Evolutionary conservation across 1,139 yeast species (phyloP), one percentile per base, ranked within the genome.

Genomic region (Pichia sp.): DNA sequence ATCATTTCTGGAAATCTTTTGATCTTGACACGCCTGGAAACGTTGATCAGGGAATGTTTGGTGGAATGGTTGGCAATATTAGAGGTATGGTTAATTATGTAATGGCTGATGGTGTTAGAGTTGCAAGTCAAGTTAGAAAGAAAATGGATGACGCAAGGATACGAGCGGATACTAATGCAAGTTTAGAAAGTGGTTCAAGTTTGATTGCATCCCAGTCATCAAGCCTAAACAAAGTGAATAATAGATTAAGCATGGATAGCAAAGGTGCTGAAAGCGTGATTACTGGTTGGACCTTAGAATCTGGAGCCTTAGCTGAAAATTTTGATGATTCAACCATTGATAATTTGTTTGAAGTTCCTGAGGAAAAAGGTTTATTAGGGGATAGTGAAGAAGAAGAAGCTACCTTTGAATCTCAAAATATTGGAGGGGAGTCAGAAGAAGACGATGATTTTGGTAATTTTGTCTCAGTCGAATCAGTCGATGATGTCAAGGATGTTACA

Each of bases 51-150:
- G 33, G 34, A 24, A 30, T 43, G 7, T 37, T 46, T 30, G 47
- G 52, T 7, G 48, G 46, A 4, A 48, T 59, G 54, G 76, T 76
- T 42, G 73, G 83, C 41, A 85, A 86, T 40, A 66, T 92, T 49
- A 73, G 96, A 48, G 92, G 86, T 46, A 84, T 92, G 78, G 86
- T 92, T 67, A 96, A 87, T 63, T 94, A 95, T 9, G 73, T 92
- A 48, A 73, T 92, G 52, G 95, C 95, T 1, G 97, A 92, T 63
- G 96, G 97, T 5, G 73, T 87, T 61, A 78, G 90, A 46, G 95
- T 90, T 16, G 97, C 97, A 1, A 80, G 76, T 45, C 90, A 86
- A 59, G 95, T 90, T 2, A 80, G 92, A 53, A 80, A 83, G 55
- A 79, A 96, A 52, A 87, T 87, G 76, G 96, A 89, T 60, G 82